These are phyloP conservation scores for Corymbia calophylla DNA, from an alignment of 441 rosid genomes.

Conservation along the genomic window DNA sequence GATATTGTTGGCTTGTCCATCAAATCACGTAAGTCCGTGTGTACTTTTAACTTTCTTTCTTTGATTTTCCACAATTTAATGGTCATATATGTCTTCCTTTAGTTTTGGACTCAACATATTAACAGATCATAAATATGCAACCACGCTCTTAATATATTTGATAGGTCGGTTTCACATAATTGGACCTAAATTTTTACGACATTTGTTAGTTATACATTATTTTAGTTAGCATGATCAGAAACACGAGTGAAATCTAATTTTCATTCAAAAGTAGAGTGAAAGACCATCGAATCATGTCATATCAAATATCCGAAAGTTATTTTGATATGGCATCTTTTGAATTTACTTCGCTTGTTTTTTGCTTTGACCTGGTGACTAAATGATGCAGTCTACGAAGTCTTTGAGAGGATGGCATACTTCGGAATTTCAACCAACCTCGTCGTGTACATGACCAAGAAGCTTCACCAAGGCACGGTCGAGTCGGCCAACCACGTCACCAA, in stretches of 20 bases:
- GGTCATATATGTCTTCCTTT: not conserved
- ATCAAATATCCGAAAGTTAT: not conserved
- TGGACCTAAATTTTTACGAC: no score
- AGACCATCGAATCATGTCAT: not conserved
- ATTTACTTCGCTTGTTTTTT: not conserved
- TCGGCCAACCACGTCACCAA: slow-evolving; percentile 74
- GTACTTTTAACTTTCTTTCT: not conserved
- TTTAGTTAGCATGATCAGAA: not conserved
- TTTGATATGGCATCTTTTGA: rapidly evolving
- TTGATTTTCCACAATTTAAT: not conserved
- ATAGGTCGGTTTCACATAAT: not conserved
- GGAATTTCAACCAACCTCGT: slow-evolving; percentile 67
- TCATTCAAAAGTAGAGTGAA: no score
- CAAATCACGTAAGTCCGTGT: no score
- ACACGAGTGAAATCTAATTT: not conserved
- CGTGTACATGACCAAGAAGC: slow-evolving; percentile 43
- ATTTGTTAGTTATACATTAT: no score
- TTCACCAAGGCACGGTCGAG: slow-evolving; percentile 60
- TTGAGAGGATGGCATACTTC: slow-evolving; percentile 69
- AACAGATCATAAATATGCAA: no score
- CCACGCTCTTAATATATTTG: not conserved
- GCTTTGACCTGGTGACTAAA: not conserved
- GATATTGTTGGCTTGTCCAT: no score
- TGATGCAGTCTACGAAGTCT: slow-evolving; percentile 53
- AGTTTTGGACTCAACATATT: not conserved